Conservation (phyloP, 345 rosid genomes). For the Arabis alpina region DNA sequence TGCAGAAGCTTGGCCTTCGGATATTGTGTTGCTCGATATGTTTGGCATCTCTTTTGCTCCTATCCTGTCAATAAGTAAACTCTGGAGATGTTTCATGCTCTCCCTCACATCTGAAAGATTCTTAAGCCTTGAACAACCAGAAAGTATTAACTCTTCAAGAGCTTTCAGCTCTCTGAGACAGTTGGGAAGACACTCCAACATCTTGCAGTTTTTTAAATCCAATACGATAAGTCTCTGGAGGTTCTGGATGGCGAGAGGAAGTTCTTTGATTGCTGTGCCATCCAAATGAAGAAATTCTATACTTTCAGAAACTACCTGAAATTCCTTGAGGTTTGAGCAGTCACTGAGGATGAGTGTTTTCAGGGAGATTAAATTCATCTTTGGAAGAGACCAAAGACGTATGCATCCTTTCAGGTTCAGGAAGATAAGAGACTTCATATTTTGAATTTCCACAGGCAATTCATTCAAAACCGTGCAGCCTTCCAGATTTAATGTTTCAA, state of each 20-base stretch:
- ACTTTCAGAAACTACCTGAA: conserved; percentile 16
- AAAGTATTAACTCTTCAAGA: too few relatives aligned
- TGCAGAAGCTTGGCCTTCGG: neutral
- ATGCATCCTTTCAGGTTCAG: conserved; percentile 26
- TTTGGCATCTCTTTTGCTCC: too few relatives aligned
- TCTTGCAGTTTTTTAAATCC: too few relatives aligned
- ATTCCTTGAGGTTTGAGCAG: conserved; percentile 27
- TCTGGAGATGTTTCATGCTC: too few relatives aligned
- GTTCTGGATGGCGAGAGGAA: conserved; percentile 22
- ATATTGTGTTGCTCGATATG: too few relatives aligned
- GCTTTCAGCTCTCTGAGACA: too few relatives aligned
- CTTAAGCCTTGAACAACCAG: too few relatives aligned
- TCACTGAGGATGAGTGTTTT: conserved; percentile 11
- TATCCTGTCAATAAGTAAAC: too few relatives aligned
- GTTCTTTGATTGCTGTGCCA: conserved; percentile 28
- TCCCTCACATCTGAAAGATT: too few relatives aligned
- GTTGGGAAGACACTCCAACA: too few relatives aligned
- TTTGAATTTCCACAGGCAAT: neutral
- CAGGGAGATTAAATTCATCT: neutral
- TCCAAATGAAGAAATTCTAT: conserved; percentile 8
- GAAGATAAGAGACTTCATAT: conserved; percentile 14
- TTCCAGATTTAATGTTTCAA: too few relatives aligned
- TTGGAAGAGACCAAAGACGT: neutral
- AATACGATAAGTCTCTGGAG: too few relatives aligned
- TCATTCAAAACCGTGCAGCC: neutral